Conservation (phyloP, 352 stramenopile species). For the Globisporangium canariense region DNA sequence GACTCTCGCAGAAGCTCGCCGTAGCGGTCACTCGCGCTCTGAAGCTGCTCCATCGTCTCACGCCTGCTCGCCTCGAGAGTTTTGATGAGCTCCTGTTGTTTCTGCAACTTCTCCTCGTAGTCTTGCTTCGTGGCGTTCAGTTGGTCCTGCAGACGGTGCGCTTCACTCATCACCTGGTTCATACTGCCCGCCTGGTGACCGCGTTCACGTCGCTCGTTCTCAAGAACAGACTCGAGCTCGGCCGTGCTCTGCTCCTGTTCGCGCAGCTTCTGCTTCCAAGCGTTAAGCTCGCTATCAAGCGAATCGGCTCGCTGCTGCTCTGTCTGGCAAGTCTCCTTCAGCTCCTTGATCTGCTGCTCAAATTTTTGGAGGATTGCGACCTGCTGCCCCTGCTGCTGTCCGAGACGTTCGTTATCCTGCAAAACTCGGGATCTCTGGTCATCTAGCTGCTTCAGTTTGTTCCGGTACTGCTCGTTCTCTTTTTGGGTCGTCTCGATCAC, state of each 20-base stretch:
- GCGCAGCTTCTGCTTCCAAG: slow-evolving; percentile 37
- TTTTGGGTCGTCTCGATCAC: slow-evolving; percentile 34
- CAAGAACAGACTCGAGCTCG: slow-evolving; percentile 33
- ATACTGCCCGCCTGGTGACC: slow-evolving; percentile 29
- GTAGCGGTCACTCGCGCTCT: slow-evolving; percentile 32
- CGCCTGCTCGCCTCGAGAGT: slow-evolving; percentile 37
- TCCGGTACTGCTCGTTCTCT: slow-evolving; percentile 36
- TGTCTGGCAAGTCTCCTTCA: slow-evolving; percentile 37
- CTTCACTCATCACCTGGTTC: slow-evolving; percentile 39
- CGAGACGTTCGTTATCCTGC: slow-evolving; percentile 42
- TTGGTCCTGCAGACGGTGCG: slow-evolving; percentile 42
- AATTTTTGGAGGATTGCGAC: slow-evolving; percentile 31
- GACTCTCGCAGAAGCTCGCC: slow-evolving; percentile 23
- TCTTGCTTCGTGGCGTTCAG: slow-evolving; percentile 35
- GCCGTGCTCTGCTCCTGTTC: slow-evolving; percentile 28
- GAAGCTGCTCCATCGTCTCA: slow-evolving; percentile 35
- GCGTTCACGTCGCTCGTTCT: slow-evolving; percentile 19
- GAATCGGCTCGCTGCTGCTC: slow-evolving; percentile 30
- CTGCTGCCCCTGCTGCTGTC: slow-evolving; percentile 38
- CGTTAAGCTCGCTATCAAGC: slow-evolving; percentile 28
- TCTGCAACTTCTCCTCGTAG: slow-evolving; percentile 48
- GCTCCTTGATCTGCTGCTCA: slow-evolving; percentile 40
- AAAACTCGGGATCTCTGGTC: slow-evolving; percentile 29
- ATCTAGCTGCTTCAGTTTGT: slow-evolving; percentile 46
- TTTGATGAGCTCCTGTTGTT: slow-evolving; percentile 37